Conservation (phyloP, 1,139 yeast species). For the Taiozyma onychis region DNA sequence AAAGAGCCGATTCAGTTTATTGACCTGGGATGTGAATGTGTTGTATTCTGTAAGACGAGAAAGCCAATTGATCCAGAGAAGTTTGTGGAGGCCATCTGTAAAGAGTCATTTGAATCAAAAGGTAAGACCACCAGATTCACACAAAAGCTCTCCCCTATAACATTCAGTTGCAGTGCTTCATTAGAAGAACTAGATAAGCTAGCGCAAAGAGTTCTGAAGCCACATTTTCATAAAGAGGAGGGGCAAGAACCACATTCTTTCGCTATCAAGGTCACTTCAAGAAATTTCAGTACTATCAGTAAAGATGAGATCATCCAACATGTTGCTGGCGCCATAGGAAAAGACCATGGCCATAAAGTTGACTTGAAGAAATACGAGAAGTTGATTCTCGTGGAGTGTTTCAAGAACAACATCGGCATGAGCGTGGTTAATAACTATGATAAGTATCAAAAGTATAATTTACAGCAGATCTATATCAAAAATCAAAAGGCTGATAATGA, state of each 20-base stretch:
- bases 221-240: conserved; percentile 57
- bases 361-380: conserved; percentile 79
- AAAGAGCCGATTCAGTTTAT: conserved; percentile 54
- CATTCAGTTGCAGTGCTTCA: conserved; percentile 68
- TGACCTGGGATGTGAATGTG: conserved; percentile 78
- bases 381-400: conserved; percentile 79
- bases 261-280: conserved; percentile 74
- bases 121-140: conserved; percentile 63
- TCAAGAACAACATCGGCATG: conserved; percentile 77
- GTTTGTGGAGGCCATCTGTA: conserved; percentile 58
- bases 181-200: conserved; percentile 59
- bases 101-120: conserved; percentile 47
- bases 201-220: conserved; percentile 50
- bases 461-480: conserved; percentile 57
- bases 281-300: conserved; percentile 72
- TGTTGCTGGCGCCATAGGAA: conserved; percentile 69
- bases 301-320: conserved; percentile 64
- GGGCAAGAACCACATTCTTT: conserved; percentile 51
- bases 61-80: conserved; percentile 74
- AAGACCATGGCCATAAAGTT: conserved; percentile 66
- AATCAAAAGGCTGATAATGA: conserved; percentile 22
- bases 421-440: conserved; percentile 69
- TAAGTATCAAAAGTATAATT: conserved; percentile 46
- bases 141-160: conserved; percentile 77
- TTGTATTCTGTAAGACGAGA: conserved; percentile 74